Percentiles rank a stretch among this genome's conserved stretches.
These are phyloP conservation scores for Cystobasidiopsis lactophilus DNA, from an alignment of 768 basidiomycete species.

Conservation along the genomic window DNA sequence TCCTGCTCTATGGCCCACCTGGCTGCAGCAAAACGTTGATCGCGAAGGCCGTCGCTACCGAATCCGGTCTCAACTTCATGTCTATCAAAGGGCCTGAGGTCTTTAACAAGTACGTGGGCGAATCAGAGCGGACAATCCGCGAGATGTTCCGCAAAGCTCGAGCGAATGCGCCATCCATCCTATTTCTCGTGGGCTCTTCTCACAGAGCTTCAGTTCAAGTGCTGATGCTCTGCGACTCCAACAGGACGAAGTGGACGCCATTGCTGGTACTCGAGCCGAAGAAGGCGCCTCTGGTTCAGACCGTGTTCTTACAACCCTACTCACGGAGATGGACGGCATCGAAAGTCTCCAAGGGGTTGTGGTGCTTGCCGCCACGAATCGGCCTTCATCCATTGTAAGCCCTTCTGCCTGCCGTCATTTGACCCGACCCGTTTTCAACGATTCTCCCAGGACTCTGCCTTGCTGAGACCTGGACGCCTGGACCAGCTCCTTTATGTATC, in stretches of 20 bases:
- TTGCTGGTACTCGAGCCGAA: slow-evolving; percentile 50
- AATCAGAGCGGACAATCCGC: slow-evolving; percentile 82
- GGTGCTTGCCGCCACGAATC: slow-evolving; percentile 82
- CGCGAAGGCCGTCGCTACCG: slow-evolving; percentile 74
- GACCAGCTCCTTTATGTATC: slow-evolving; percentile 89
- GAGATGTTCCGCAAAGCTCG: slow-evolving; percentile 91
- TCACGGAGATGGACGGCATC: slow-evolving; percentile 98
- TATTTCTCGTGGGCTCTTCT: slow-evolving; percentile 60
- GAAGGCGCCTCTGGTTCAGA: slow-evolving; percentile 39
- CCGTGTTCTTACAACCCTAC: slow-evolving; percentile 71
- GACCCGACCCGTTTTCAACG: neutral
- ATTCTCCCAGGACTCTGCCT: slow-evolving; percentile 78
- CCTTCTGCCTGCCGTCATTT: neutral
- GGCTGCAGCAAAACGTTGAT: slow-evolving; percentile 94
- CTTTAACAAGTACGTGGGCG: slow-evolving; percentile 88
- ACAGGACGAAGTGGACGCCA: slow-evolving; percentile 91
- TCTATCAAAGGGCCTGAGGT: slow-evolving; percentile 97
- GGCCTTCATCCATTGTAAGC: slow-evolving; percentile 74
- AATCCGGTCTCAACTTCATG: slow-evolving; percentile 85
- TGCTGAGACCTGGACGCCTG: slow-evolving; percentile 83
- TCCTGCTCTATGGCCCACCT: slow-evolving; percentile 81
- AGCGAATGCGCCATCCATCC: slow-evolving; percentile 77
- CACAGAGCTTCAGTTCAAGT: neutral
- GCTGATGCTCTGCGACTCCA: neutral
- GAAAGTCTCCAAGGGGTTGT: slow-evolving; percentile 89